Percentiles rank a stretch among this genome's conserved stretches.
phyloP scores from a whole-genome alignment of 2,329 filamentous ascomycete species.

The Cladophialophora exuberans region DNA sequence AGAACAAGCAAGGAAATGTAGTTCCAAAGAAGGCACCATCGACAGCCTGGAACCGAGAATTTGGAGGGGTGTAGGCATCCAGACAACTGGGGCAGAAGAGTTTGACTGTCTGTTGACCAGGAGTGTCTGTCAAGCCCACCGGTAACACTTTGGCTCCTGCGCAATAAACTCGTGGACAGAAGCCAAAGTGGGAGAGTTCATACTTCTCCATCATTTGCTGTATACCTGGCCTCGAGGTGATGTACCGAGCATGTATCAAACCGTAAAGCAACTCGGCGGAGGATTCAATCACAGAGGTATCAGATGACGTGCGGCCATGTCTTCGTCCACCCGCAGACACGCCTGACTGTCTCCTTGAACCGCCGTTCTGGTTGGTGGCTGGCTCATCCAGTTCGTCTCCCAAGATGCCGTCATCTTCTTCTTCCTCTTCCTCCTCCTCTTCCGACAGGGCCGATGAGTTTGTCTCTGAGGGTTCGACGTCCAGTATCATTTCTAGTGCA shows the following conservation, averaged over 20 bases:
- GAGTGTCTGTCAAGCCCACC: conserved; percentile 90
- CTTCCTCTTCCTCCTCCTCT: conserved; percentile 67
- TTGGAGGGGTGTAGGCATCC: conserved; percentile 95
- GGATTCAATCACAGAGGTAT: conserved; percentile 93
- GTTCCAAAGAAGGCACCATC: conserved; percentile 98
- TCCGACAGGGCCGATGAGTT: conserved; percentile 43
- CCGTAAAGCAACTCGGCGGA: conserved; percentile 98
- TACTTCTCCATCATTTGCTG: conserved; percentile 99
- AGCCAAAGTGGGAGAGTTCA: conserved; percentile 92
- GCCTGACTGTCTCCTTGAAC: conserved; percentile 62
- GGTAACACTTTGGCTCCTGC: conserved; percentile 87
- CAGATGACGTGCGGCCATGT: conserved; percentile 84
- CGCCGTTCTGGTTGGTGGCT: conserved; percentile 30
- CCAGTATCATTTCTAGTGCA: conserved; percentile 97
- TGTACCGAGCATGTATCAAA: conserved; percentile 97
- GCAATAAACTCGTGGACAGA: conserved; percentile 93
- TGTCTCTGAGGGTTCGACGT: conserved; percentile 89
- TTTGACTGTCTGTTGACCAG: conserved; percentile 96
- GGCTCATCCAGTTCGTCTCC: conserved; percentile 61
- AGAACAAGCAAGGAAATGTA: conserved; percentile 94
- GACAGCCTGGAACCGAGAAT: conserved; percentile 95
- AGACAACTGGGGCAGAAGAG: conserved; percentile 96
- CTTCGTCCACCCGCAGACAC: conserved; percentile 56
- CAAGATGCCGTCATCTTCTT: conserved; percentile 68
- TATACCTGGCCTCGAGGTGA: conserved; percentile 92